phyloP scores from a whole-genome alignment of 2,329 filamentous ascomycete genomes.

The Fusarium haematococcum region DNA sequence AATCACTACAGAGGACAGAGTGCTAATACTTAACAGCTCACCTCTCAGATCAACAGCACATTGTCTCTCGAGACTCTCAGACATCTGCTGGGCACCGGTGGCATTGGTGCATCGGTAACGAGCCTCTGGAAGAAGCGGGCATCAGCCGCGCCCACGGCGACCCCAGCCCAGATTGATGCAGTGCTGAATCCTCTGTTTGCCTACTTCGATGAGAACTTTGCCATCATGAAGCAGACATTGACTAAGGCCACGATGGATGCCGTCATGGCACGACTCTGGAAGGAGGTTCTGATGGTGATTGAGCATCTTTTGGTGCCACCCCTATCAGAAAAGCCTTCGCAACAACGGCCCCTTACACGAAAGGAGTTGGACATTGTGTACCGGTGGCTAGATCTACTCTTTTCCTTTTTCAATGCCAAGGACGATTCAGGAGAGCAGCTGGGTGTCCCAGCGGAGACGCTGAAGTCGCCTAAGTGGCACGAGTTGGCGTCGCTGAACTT shows the following conservation, averaged over 20 bases:
- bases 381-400: constrained; percentile 90
- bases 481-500: constrained; percentile 97
- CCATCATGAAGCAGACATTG: constrained; percentile 97
- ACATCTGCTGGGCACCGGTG: constrained; percentile 76
- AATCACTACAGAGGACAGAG: neutral
- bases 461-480: constrained; percentile 98
- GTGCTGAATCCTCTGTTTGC: constrained; percentile 87
- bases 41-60: constrained; percentile 90
- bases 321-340: constrained; percentile 91
- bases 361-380: constrained; percentile 96
- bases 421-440: constrained; percentile 86
- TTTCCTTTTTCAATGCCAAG: constrained; percentile 93
- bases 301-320: constrained; percentile 92
- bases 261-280: constrained; percentile 98
- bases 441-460: constrained; percentile 88
- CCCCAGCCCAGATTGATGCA: constrained; percentile 80
- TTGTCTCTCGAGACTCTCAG: constrained; percentile 86
- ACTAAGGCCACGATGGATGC: constrained; percentile 97
- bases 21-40: constrained; percentile 69
- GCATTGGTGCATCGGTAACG: constrained; percentile 78
- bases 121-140: constrained; percentile 74
- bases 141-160: constrained; percentile 68
- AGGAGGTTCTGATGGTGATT: constrained; percentile 93
- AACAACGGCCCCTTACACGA: constrained; percentile 83
- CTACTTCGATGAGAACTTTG: constrained; percentile 99